Percentiles rank a stretch among this genome's conserved stretches.
These are phyloP conservation scores for Trichosporon asahii DNA, from an alignment of 1,284 basidiomycete species.

Conservation along the genomic window DNA sequence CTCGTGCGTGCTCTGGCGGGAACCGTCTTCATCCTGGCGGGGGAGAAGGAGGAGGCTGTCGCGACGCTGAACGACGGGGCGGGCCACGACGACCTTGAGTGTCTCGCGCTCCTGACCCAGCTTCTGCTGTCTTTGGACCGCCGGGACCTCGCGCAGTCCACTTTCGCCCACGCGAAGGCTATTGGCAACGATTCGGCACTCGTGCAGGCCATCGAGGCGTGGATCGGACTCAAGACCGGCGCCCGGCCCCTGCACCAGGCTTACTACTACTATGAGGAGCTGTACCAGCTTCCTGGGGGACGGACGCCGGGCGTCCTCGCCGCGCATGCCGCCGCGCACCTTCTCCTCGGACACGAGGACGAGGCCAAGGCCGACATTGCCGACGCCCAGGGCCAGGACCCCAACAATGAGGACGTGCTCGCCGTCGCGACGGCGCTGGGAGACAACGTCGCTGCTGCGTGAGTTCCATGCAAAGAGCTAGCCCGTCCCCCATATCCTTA, in stretches of 20 bases:
- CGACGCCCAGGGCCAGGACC: slow-evolving; percentile 60
- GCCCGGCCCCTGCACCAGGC: slow-evolving; percentile 56
- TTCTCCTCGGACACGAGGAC: slow-evolving; percentile 71
- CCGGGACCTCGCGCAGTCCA: slow-evolving; percentile 77
- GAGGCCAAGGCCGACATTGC: slow-evolving; percentile 80
- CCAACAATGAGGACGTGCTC: slow-evolving; percentile 63
- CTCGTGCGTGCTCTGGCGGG: slow-evolving; percentile 73
- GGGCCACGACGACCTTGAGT: slow-evolving; percentile 74
- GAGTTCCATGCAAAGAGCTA: slow-evolving; percentile 40
- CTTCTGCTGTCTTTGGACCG: slow-evolving; percentile 81
- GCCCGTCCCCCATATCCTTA: too few species aligned
- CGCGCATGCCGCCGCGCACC: slow-evolving; percentile 76
- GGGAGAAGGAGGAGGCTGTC: slow-evolving; percentile 84
- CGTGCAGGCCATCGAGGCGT: slow-evolving; percentile 83
- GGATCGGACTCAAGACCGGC: slow-evolving; percentile 70
- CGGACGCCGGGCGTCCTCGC: slow-evolving; percentile 67
- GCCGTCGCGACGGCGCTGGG: slow-evolving; percentile 68
- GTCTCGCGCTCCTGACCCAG: slow-evolving; percentile 74
- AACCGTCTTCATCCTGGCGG: slow-evolving; percentile 74
- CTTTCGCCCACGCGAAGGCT: slow-evolving; percentile 72
- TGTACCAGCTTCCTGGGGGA: slow-evolving; percentile 79
- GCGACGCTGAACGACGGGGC: slow-evolving; percentile 72
- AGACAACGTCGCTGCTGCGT: slow-evolving; percentile 62
- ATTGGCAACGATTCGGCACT: slow-evolving; percentile 86
- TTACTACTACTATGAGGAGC: slow-evolving; percentile 87